Base-by-base conservation (phyloP, 2,329 filamentous ascomycete genomes). In the Colletotrichum chlorophyti region DNA sequence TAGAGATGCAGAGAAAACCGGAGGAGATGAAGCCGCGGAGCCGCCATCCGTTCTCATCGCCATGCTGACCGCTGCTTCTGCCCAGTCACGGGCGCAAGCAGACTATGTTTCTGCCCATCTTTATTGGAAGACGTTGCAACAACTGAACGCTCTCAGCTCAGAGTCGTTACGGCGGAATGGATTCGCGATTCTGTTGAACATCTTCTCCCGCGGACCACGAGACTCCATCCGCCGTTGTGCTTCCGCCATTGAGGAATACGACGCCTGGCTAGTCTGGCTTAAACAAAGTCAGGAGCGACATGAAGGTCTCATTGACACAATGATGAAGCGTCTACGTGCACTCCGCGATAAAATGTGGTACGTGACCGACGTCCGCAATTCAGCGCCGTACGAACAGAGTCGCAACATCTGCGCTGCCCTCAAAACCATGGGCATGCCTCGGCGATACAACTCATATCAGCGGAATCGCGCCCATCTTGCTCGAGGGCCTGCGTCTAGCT, bases 301-400 rank as follows among this genome's bases (percentile, higher is more conserved):
- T 43, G 91, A 94, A 66, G 83, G 82, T 3, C 83, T 86, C 11
- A 88, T 93, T 31, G 89, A 92, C 35, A 81, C 85, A 5, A 91
- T 92, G 84, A 90, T 91, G 81, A 81, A 82, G 58, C 85, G 86
- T 5, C 81, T 95, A 32, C 85, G 88, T 55, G 87, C 89, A 19
- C 81, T 97, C 34, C 86, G 95, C 37, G 91, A 97, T 71, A 98
- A 98, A 79, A 97, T 98, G 91, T 99, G 95, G 95, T 99, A 96
- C 71, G 91, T 95, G 60, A 94, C 91, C 1, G 93, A 97, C 71
- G 93, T 98, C 24, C 89, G 91, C 62, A 93, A 94, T 66, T 97
- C 95, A 4, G 90, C 88, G 45, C 86, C 88, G 9, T 98, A 97
- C 67, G 91, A 95, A 60, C 90, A 96, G 65, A 92, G 91, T 34